phyloP scores from a whole-genome alignment of 1,284 basidiomycete genomes.

The Mrakiaceae sp. region DNA sequence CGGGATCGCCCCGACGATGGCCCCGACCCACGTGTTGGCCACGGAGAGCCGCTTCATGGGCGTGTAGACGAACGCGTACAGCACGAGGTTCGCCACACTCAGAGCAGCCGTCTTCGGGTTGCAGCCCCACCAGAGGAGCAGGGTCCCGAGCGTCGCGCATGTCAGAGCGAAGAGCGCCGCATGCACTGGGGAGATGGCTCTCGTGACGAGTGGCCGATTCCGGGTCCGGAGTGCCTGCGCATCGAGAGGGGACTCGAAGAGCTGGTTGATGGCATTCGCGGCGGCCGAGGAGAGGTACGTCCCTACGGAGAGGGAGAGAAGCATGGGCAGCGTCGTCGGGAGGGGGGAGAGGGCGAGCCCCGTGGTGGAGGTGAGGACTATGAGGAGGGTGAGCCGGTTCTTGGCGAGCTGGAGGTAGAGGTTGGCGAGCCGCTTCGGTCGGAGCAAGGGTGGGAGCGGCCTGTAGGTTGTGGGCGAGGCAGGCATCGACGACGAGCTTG shows the following conservation, averaged over 20 bases:
- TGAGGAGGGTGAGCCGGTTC: slow-evolving; percentile 71
- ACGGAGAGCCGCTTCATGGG: slow-evolving; percentile 81
- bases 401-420: slow-evolving; percentile 81
- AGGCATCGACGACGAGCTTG: not conserved
- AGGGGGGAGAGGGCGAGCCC: slow-evolving; percentile 87
- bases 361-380: slow-evolving; percentile 83
- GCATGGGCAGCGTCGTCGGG: slow-evolving; percentile 64
- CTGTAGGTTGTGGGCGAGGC: not conserved
- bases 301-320: slow-evolving; percentile 78
- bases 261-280: slow-evolving; percentile 89
- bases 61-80: slow-evolving; percentile 90
- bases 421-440: slow-evolving; percentile 47
- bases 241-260: slow-evolving; percentile 90
- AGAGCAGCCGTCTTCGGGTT: slow-evolving; percentile 79
- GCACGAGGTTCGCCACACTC: slow-evolving; percentile 70
- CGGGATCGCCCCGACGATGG: slow-evolving; percentile 83
- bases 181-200: slow-evolving; percentile 71
- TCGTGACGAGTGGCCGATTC: slow-evolving; percentile 73
- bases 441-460: slow-evolving; percentile 35
- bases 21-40: slow-evolving; percentile 92
- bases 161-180: slow-evolving; percentile 65
- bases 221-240: slow-evolving; percentile 93
- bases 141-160: slow-evolving; percentile 66
- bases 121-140: slow-evolving; percentile 68
- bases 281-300: slow-evolving; percentile 85